These are phyloP conservation scores for Isoetes taiwanensis DNA, from an alignment of 75 land plant species.

Conservation along the genomic window DNA sequence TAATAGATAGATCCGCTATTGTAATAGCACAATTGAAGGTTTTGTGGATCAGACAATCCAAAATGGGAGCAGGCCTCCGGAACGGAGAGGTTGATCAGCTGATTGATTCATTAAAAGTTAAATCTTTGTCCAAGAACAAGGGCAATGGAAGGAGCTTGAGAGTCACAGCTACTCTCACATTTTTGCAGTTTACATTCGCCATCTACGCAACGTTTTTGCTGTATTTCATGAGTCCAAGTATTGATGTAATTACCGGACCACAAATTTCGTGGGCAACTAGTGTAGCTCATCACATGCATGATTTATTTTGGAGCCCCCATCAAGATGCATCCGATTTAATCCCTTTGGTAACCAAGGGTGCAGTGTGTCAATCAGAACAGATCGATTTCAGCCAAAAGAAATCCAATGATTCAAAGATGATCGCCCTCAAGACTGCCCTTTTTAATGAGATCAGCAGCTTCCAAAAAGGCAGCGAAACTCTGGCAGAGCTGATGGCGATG, in stretches of 20 bases:
- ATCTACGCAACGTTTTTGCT: conserved; percentile 84
- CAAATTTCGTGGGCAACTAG: conserved; percentile 55
- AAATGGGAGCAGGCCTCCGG: too few relatives aligned
- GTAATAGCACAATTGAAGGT: too few relatives aligned
- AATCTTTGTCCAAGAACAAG: too few relatives aligned
- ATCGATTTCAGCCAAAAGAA: conserved; percentile 86
- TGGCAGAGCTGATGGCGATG: neutral
- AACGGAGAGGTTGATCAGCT: too few relatives aligned
- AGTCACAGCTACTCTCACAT: conserved; percentile 57
- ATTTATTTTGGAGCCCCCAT: conserved; percentile 10
- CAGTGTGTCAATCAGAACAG: conserved; percentile 60
- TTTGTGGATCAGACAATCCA: too few relatives aligned
- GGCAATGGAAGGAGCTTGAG: conserved; percentile 22
- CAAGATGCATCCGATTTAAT: neutral
- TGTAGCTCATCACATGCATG: conserved; percentile 59
- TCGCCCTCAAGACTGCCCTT: conserved; percentile 62
- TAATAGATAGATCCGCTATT: too few relatives aligned
- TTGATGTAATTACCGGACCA: conserved; percentile 58
- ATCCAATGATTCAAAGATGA: conserved; percentile 63
- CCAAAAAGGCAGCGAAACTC: neutral
- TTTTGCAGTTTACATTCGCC: conserved; percentile 77
- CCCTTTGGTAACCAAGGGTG: conserved; percentile 11
- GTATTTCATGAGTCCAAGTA: conserved; percentile 81
- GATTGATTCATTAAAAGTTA: too few relatives aligned
- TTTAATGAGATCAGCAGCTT: conserved; percentile 15